Conservation (phyloP, 129 eudicot species). For the Glebionis coronaria region DNA sequence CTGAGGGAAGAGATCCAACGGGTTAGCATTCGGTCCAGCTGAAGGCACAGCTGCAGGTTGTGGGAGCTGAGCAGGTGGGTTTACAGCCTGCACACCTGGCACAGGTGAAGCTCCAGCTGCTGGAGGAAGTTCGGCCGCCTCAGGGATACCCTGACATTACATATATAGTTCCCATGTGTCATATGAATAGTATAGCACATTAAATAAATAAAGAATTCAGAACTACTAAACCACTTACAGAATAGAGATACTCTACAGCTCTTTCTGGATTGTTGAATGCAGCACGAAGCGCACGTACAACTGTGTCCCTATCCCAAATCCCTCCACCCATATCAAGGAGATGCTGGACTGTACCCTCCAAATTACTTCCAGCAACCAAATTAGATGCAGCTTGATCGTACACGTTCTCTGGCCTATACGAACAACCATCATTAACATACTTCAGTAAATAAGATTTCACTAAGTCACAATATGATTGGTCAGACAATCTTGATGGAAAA, state of each 20-base stretch:
- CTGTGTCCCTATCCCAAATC: conserved; percentile 85
- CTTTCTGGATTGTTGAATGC: conserved; percentile 88
- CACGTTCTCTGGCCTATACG: conserved; percentile 53
- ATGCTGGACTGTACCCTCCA: conserved; percentile 73
- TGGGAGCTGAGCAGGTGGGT: conserved; percentile 51
- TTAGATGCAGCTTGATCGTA: conserved; percentile 81
- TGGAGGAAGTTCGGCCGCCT: conserved; percentile 75
- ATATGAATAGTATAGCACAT: neutral
- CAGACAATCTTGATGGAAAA: neutral
- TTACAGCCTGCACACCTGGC: conserved; percentile 49
- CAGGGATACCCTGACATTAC: conserved; percentile 73
- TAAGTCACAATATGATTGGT: neutral
- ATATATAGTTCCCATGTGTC: conserved; percentile 6
- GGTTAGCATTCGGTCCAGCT: conserved; percentile 81
- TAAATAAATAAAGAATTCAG: neutral
- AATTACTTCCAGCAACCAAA: conserved; percentile 77
- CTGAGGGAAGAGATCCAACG: conserved; percentile 91
- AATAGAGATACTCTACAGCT: conserved; percentile 88
- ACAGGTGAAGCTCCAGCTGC: conserved; percentile 44
- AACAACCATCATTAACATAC: conserved; percentile 8
- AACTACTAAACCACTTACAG: conserved; percentile 45
- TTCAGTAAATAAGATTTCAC: conserved; percentile 12
- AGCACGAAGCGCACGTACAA: conserved; percentile 91
- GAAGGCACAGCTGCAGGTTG: conserved; percentile 59
- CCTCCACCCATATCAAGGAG: conserved; percentile 98